Conservation (phyloP, 1,284 basidiomycete genomes). For the Volvariella surrecta region DNA sequence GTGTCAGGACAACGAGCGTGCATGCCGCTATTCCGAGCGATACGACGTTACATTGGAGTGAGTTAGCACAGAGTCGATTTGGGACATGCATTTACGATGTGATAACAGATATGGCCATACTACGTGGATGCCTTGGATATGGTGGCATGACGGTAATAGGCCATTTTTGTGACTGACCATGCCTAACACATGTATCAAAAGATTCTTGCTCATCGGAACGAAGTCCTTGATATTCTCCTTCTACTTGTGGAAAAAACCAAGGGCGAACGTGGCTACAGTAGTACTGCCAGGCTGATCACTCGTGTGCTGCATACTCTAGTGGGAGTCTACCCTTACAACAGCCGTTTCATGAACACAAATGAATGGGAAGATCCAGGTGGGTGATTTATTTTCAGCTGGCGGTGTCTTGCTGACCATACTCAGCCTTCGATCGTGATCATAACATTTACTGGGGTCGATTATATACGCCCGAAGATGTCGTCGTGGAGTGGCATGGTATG, state of each 20-base stretch:
- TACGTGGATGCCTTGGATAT: conserved; percentile 73
- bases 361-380: conserved; percentile 74
- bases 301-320: conserved; percentile 74
- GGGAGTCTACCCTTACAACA: conserved; percentile 75
- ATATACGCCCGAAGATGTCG: conserved; percentile 74
- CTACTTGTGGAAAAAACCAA: conserved; percentile 75
- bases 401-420: conserved; percentile 6
- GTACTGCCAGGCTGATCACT: conserved; percentile 74
- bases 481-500: conserved; percentile 84
- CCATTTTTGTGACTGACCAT: conserved; percentile 3
- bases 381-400: conserved; percentile 13
- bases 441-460: conserved; percentile 80
- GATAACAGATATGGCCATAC: conserved; percentile 59
- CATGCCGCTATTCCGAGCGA: conserved; percentile 80
- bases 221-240: conserved; percentile 62
- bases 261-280: conserved; percentile 86
- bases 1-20: conserved; percentile 81
- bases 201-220: conserved; percentile 65
- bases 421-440: conserved; percentile 69
- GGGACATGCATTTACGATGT: conserved; percentile 1
- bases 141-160: conserved; percentile 52
- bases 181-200: conserved; percentile 18
- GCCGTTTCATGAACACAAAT: conserved; percentile 78
- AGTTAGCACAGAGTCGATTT: conserved; percentile 21
- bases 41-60: conserved; percentile 92